These are phyloP conservation scores for Rutidosis leptorrhynchoides DNA, from an alignment of 129 eudicot species.

Conservation along the genomic window DNA sequence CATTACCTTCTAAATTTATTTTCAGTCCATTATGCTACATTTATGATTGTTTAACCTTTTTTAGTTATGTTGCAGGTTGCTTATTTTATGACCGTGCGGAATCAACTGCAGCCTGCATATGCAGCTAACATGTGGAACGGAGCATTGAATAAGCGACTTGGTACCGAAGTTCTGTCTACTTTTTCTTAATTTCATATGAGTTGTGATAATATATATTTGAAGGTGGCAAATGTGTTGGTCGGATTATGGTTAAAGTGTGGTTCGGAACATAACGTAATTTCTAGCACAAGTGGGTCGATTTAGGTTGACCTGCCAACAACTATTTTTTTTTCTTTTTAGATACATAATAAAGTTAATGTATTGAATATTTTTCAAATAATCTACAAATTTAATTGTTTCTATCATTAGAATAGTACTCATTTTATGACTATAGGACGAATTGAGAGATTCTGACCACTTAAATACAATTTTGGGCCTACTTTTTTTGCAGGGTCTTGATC, in stretches of 20 bases:
- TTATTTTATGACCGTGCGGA: conserved; percentile 94
- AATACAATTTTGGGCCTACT: neutral
- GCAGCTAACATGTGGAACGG: conserved; percentile 97
- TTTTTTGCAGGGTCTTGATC: too few species aligned
- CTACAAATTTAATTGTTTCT: neutral
- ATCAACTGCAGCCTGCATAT: conserved; percentile 78
- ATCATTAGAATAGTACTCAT: neutral
- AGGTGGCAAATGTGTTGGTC: conserved; percentile 7
- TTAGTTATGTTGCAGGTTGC: conserved; percentile 66
- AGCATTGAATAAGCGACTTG: conserved; percentile 95
- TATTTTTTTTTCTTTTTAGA: neutral
- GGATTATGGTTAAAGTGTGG: neutral
- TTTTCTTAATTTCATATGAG: neutral
- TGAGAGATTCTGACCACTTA: neutral
- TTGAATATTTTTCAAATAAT: neutral
- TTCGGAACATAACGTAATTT: neutral
- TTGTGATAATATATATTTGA: neutral
- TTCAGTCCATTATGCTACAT: neutral
- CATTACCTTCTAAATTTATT: conserved; percentile 9
- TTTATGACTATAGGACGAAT: neutral
- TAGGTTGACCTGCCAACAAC: neutral
- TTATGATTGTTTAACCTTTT: neutral
- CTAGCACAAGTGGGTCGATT: neutral
- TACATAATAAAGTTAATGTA: neutral
- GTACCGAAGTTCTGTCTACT: conserved; percentile 66